Evolutionary conservation across 306 rosid genomes (phyloP), one percentile per base, ranked within the genome.

Genomic region (Begonia fuchsioides): DNA sequence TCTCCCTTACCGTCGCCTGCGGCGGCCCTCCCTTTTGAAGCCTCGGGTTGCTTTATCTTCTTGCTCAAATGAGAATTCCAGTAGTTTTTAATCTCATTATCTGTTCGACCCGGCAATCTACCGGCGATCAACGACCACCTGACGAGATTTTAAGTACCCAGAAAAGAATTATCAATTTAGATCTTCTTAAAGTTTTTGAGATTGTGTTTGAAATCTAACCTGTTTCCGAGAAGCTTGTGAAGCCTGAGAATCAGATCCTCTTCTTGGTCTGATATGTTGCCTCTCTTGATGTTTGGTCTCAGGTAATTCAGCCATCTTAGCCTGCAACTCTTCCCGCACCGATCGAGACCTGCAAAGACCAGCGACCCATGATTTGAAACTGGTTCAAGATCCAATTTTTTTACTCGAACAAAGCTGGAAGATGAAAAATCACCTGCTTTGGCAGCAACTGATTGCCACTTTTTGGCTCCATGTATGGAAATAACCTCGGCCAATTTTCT

Each of bases 101-200:
- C 87, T 43, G 87, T 79, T 61, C 82, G 58, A 7, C 87, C 87
- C 0, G 87, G 87, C 51, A 79, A 59, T 58, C 82, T 55, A 43
- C 87, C 87, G 2, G 87, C 87, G 18, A 79, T 79, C 66, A 79
- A 70, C 13, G 87, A 66, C 87, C 87, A 79, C 80, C 87, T 79
- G 16, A 46, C 13, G 43, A 9, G 49, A 38, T 13, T 40, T 26
- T 16, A 26, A 26, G 35, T n/a, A 26, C 35, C 35, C 35, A 5
- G 35, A 58, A 51, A 38, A 2, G 0, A 26, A 26, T 8, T 26
- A 4, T 26, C 35, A 26, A 26, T 2, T 6, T 14, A 38, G 26
- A 45, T 15, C 16, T 5, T 1, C 5, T 13, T 47, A 18, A 38
- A 38, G 47, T 32, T 38, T 57, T 32, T 1, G n/a, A 40, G 8